A percentile compares a stretch with the other conserved stretches of the same genome.
These are phyloP conservation scores for Trypethelium eluteriae DNA, from an alignment of 495 filamentous ascomycete genomes.

Conservation along the genomic window DNA sequence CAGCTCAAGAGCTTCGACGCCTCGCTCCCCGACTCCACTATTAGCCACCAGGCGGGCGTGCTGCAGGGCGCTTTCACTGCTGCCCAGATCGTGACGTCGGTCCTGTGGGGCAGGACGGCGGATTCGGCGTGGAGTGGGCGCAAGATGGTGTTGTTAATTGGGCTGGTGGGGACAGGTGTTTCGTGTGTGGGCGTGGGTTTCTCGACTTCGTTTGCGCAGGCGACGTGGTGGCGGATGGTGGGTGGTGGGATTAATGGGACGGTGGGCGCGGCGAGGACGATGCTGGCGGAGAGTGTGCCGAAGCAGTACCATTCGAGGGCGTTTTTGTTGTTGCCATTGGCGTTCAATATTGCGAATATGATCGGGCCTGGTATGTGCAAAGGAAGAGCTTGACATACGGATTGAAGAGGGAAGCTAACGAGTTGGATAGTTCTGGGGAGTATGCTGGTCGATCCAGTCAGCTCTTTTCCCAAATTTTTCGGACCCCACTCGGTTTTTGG, in stretches of 20 bases:
- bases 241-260: constrained; percentile 33
- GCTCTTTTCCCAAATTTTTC: constrained; percentile 23
- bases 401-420: neutral
- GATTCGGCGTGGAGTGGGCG: constrained; percentile 28
- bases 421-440: constrained; percentile 23
- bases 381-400: neutral
- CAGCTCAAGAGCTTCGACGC: constrained; percentile 37
- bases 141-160: constrained; percentile 31
- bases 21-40: constrained; percentile 24
- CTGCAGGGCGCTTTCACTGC: constrained; percentile 32
- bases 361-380: constrained; percentile 24
- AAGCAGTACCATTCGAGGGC: constrained; percentile 31
- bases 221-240: constrained; percentile 27
- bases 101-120: constrained; percentile 31
- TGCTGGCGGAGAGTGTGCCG: constrained; percentile 28
- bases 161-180: constrained; percentile 30
- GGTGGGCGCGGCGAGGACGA: constrained; percentile 31
- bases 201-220: constrained; percentile 27
- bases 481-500: constrained; percentile 26
- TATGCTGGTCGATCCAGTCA: constrained; percentile 26
- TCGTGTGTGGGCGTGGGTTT: constrained; percentile 31
- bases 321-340: constrained; percentile 31
- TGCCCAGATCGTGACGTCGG: constrained; percentile 30
- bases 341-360: constrained; percentile 33
- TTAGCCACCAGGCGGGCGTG: constrained; percentile 31